A percentile compares a stretch with the other conserved stretches of the same genome.
Conservation (phyloP, 208 protist genomes). For the Trypanosoma scelopori region DNA sequence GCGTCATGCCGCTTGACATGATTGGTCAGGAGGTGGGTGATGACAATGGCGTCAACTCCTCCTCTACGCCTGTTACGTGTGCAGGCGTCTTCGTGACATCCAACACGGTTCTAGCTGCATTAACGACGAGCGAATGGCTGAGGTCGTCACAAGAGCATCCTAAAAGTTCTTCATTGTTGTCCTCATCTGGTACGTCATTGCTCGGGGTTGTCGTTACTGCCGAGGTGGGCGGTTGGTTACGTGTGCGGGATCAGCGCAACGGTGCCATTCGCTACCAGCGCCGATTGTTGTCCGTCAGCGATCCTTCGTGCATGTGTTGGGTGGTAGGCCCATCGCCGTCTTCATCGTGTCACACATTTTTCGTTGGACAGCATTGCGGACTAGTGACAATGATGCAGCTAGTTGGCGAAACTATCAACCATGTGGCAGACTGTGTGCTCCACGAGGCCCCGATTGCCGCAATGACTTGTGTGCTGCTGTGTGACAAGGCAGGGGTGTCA, state of each 20-base stretch:
- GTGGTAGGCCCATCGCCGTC: background rate
- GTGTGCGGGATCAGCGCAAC: conserved; percentile 37
- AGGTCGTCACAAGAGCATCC: background rate
- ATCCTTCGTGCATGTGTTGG: conserved; percentile 37
- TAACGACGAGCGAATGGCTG: conserved; percentile 9
- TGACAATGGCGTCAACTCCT: background rate
- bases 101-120: conserved; percentile 36
- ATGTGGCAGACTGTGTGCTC: conserved; percentile 31
- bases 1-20: background rate
- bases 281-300: conserved; percentile 32
- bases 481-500: background rate
- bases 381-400: conserved; percentile 31
- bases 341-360: background rate
- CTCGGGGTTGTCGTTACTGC: conserved; percentile 40
- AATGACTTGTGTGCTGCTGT: conserved; percentile 30
- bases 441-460: conserved; percentile 16
- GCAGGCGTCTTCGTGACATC: conserved; percentile 45
- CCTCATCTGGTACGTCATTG: background rate
- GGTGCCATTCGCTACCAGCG: conserved; percentile 46
- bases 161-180: background rate
- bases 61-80: conserved; percentile 7
- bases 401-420: conserved; percentile 30
- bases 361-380: conserved; percentile 38
- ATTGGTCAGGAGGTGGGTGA: background rate
- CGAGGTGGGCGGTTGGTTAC: conserved; percentile 53